Percentiles rank a stretch among this genome's conserved stretches.
These are phyloP conservation scores for Microsporum audouinii DNA, from an alignment of 2,329 filamentous ascomycete species.

Conservation along the genomic window DNA sequence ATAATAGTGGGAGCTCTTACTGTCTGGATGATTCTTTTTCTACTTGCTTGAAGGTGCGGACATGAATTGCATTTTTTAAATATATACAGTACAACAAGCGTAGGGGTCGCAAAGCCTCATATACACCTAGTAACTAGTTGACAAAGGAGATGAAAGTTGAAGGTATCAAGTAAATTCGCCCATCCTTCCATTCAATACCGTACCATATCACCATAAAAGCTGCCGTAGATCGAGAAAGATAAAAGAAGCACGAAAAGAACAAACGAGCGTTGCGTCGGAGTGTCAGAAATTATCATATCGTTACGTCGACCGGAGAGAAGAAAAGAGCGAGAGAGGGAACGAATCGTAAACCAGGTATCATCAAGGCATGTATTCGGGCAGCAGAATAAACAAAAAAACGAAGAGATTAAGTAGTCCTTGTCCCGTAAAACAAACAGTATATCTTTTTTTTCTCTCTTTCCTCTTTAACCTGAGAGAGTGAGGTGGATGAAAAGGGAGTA, in stretches of 20 bases:
- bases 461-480: background rate
- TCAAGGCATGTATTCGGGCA: slow-evolving; percentile 2
- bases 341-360: background rate
- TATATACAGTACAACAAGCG: background rate
- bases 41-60: no score
- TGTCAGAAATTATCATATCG: background rate
- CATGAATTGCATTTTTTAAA: background rate
- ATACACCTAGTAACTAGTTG: no score
- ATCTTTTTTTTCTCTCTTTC: background rate
- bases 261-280: background rate
- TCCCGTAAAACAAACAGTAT: background rate
- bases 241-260: background rate
- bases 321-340: background rate
- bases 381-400: background rate
- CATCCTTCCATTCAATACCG: background rate
- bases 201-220: background rate
- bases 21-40: background rate
- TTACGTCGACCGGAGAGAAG: background rate
- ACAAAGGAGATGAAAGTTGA: background rate
- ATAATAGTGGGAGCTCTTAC: background rate
- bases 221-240: background rate
- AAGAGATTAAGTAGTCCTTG: background rate
- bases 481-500: background rate
- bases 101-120: no score
- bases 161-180: background rate